Evolutionary conservation across 2,329 filamentous ascomycete genomes (phyloP), one percentile per base, ranked within the genome.

Genomic region (Phialophora verrucosa): DNA sequence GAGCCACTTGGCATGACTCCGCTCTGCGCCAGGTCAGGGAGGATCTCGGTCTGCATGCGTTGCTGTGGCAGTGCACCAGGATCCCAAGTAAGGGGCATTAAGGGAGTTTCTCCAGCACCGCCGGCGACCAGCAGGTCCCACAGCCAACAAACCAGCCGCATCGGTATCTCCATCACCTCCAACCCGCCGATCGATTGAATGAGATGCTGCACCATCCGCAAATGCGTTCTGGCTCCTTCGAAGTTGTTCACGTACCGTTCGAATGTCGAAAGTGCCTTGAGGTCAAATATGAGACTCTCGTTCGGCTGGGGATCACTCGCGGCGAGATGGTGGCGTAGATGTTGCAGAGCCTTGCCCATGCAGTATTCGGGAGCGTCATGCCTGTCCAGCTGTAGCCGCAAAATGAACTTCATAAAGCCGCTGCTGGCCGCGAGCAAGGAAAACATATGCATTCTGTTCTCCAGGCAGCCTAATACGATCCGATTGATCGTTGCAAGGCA

Each of bases 401-500:
- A 17, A n/a, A 69, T 51, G 49, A 55, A 67, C 51, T 67, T 69
- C 17, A 60, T 20, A 35, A 57, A 65, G 5, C 64, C 64, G 4
- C 51, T 59, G 29, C 67, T 69, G 3, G 67, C 64, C 17, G 67
- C 64, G n/a, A 69, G 62, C n/a, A 69, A n/a, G 6, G 62, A 64
- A 25, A 63, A 69, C 67, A 69, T 69, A 35, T 69, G 67, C 67
- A 69, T 69, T 23, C 64, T 17, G 44, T 67, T 63, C 17, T 25
- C 51, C 4, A 67, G 55, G 31, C 64, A 67, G 25, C 67, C 67
- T 38, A 64, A 62, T 11, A 69, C 35, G 31, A 69, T 67, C 14
- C 58, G 59, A 25, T 60, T n/a, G 54, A 69, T 67, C 3, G 67
- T 67, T 23, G 65, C 59, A n/a, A 59, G 29, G 27, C 31, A 50